A percentile compares a stretch with the other conserved stretches of the same genome.
phyloP scores from a whole-genome alignment of 106 monocot genomes.

The Platanthera guangdongensis region DNA sequence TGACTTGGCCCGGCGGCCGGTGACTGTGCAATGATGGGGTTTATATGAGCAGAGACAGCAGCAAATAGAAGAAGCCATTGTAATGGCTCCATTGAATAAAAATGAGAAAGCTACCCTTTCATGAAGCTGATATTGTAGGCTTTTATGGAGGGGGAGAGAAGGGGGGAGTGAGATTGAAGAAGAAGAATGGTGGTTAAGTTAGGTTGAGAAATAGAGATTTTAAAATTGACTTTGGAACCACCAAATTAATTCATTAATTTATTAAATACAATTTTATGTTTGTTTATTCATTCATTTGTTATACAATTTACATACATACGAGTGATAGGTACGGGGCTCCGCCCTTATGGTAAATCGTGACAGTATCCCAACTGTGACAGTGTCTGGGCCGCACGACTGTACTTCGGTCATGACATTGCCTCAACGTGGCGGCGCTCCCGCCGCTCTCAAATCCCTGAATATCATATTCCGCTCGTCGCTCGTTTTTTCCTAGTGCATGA shows the following conservation, averaged over 20 bases:
- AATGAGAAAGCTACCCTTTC: neutral
- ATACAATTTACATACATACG: no score
- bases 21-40: slow-evolving; percentile 14
- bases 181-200: slow-evolving; percentile 11
- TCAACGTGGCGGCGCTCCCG: no score
- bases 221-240: slow-evolving; percentile 6
- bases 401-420: no score
- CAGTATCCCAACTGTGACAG: no score
- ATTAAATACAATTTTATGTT: no score
- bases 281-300: no score
- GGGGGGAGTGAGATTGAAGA: neutral
- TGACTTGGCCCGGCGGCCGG: slow-evolving; percentile 14
- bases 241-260: neutral
- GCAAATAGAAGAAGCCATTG: slow-evolving; percentile 8
- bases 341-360: no score
- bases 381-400: no score
- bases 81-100: slow-evolving; percentile 9
- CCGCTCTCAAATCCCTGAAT: no score
- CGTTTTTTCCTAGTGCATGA: no score
- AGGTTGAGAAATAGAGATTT: neutral
- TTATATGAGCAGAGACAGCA: slow-evolving; percentile 10
- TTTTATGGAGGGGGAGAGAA: neutral
- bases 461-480: no score
- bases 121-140: neutral
- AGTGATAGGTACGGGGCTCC: no score